Percentiles rank a stretch among this genome's conserved stretches.
phyloP scores from a whole-genome alignment of 306 rosid species.

The Cajanus cajan region DNA sequence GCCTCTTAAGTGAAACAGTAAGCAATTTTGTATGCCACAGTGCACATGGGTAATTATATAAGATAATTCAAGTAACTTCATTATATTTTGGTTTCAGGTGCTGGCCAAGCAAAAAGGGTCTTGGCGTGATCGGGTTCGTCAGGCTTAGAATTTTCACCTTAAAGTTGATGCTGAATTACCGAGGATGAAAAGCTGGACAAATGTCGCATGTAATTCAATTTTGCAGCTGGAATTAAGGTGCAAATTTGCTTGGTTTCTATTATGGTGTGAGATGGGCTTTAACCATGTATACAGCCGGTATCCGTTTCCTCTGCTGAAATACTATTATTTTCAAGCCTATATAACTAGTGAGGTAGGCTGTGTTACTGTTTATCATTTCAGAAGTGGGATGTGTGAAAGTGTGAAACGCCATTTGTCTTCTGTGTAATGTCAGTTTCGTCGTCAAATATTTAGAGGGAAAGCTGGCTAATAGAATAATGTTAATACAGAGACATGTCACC shows the following conservation, averaged over 20 bases:
- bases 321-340: not conserved
- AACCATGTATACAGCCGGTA: constrained; percentile 9
- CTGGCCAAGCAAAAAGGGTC: constrained; percentile 81
- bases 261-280: constrained; percentile 17
- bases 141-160: constrained; percentile 27
- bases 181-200: not conserved
- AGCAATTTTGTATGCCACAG: constrained; percentile 8
- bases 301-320: not conserved
- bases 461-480: not conserved
- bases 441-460: not conserved
- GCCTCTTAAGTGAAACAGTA: constrained; percentile 82
- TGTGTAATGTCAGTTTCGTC: not conserved
- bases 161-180: not conserved
- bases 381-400: not conserved
- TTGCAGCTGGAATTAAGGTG: constrained; percentile 5
- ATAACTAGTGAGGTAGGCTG: not conserved
- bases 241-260: constrained; percentile 8
- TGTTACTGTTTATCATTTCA: not conserved
- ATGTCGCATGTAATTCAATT: not conserved
- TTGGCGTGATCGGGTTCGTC: constrained; percentile 92
- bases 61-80: constrained; percentile 9
- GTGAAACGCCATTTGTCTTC: not conserved
- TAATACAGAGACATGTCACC: not conserved
- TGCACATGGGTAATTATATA: not conserved
- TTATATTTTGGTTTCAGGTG: constrained; percentile 49